Percentiles rank a stretch among this genome's conserved stretches.
phyloP scores from a whole-genome alignment of 345 rosid genomes.

The Pistacia integerrima region DNA sequence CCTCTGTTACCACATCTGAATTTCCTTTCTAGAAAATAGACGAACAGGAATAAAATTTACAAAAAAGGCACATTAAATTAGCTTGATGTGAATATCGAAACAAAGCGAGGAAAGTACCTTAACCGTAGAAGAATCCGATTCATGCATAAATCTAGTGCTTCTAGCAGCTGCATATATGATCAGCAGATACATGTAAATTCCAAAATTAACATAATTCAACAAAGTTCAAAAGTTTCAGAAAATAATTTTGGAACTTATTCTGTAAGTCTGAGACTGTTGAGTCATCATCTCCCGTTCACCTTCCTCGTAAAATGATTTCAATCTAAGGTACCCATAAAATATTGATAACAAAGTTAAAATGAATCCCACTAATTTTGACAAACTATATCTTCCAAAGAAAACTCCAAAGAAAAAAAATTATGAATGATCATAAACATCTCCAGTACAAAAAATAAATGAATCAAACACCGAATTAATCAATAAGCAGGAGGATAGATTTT shows the following conservation, averaged over 20 bases:
- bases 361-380: not conserved
- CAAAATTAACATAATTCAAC: not conserved
- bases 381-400: not conserved
- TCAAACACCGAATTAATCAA: not conserved
- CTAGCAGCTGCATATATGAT: constrained; percentile 66
- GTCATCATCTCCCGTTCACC: constrained; percentile 79
- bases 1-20: constrained; percentile 33
- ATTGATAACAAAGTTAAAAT: not conserved
- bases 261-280: constrained; percentile 75
- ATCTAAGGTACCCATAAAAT: constrained; percentile 37
- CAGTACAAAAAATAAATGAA: not conserved
- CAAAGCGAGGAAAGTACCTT: constrained; percentile 41
- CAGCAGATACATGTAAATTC: constrained; percentile 11
- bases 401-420: not conserved
- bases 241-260: constrained; percentile 53
- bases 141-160: constrained; percentile 98
- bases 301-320: constrained; percentile 78
- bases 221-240: not conserved
- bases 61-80: not conserved
- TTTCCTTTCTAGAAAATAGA: constrained; percentile 33
- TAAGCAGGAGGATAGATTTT: not conserved
- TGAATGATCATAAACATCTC: not conserved
- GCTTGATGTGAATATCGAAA: constrained; percentile 8
- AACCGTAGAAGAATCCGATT: constrained; percentile 45
- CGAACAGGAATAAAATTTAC: constrained; percentile 3